phyloP scores from a whole-genome alignment of 306 rosid genomes.

The Crataegus laevigata region DNA sequence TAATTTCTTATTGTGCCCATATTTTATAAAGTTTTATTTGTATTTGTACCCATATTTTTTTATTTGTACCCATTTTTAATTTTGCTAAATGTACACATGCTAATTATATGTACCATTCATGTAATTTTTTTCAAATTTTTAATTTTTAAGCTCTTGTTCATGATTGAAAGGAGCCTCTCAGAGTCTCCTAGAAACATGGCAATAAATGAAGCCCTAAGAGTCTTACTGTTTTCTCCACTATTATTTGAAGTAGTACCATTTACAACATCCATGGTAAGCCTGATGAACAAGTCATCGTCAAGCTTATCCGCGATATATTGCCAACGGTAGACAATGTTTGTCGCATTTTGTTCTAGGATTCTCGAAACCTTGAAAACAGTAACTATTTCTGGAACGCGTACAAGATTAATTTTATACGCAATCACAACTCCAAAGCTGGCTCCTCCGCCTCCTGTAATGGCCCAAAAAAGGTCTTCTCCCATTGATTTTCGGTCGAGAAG shows the following conservation, averaged over 20 bases:
- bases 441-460: conserved; percentile 75
- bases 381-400: conserved; percentile 45
- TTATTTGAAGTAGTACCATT: neutral
- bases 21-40: no score
- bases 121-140: no score
- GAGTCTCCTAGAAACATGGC: conserved; percentile 31
- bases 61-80: no score
- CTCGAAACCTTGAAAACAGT: conserved; percentile 41
- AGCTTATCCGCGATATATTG: conserved; percentile 24
- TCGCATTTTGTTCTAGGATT: conserved; percentile 26
- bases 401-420: conserved; percentile 55
- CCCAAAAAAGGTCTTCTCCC: conserved; percentile 75
- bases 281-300: conserved; percentile 24
- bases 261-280: conserved; percentile 20
- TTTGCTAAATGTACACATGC: no score
- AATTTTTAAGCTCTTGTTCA: conserved; percentile 24
- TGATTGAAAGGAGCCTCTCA: conserved; percentile 8
- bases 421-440: conserved; percentile 55
- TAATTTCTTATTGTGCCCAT: no score
- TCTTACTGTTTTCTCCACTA: neutral
- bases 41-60: no score
- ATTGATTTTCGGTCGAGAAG: conserved; percentile 48
- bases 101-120: no score
- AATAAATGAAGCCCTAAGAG: conserved; percentile 17
- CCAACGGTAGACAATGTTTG: conserved; percentile 13